Conservation (phyloP, 73 alveolate genomes). For the Stentor roeselii region DNA sequence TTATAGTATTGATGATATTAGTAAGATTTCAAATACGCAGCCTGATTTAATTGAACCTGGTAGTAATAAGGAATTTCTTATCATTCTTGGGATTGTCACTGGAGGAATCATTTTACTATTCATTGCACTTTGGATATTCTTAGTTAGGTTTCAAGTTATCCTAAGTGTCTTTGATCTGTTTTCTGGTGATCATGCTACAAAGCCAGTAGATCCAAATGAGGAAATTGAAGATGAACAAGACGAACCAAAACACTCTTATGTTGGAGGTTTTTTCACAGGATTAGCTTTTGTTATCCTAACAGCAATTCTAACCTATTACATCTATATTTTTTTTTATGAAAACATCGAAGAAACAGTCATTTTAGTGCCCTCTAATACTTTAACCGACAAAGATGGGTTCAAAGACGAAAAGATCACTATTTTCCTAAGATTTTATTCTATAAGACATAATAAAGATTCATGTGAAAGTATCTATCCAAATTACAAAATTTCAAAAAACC, state of each 20-base stretch:
- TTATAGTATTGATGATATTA: no score
- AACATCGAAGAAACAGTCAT: not conserved
- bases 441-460: not conserved
- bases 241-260: not conserved
- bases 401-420: not conserved
- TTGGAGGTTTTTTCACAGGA: constrained; percentile 4
- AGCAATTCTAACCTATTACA: not conserved
- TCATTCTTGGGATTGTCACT: no score
- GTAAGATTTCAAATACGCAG: no score
- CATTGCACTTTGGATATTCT: no score
- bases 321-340: not conserved
- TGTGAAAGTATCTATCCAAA: not conserved
- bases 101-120: no score
- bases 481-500: not conserved
- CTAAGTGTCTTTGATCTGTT: no score
- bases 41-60: no score
- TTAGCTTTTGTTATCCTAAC: not conserved
- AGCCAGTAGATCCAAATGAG: no score
- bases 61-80: no score
- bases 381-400: not conserved
- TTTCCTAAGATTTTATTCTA: no score
- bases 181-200: no score
- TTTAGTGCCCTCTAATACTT: not conserved
- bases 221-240: not conserved
- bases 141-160: no score